Evolutionary conservation across 164 flowering plant genomes (phyloP).

Genomic region (Sextonia rubra): DNA sequence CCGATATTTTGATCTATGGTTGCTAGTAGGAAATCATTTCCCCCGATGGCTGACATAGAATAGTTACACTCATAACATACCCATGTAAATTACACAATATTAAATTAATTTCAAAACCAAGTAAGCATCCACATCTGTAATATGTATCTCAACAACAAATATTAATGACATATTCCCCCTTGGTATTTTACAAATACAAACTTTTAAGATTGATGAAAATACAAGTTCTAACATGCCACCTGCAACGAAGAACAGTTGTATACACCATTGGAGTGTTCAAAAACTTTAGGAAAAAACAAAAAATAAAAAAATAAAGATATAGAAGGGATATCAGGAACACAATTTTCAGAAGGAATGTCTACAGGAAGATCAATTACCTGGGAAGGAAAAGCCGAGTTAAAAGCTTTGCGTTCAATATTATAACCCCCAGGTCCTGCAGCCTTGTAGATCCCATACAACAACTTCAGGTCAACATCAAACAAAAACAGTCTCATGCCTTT

Average conservation of each 20-base stretch:
- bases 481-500: constrained; percentile 55
- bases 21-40: too few species aligned
- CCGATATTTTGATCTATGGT: too few species aligned
- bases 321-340: neutral
- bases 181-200: too few species aligned
- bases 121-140: too few species aligned
- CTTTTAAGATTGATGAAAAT: too few species aligned
- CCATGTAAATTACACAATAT: too few species aligned
- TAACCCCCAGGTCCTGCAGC: constrained; percentile 56
- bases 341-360: neutral
- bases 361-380: constrained; percentile 36
- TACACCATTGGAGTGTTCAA: neutral
- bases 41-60: too few species aligned
- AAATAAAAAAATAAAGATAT: neutral
- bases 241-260: neutral
- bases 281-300: neutral
- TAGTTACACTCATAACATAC: too few species aligned
- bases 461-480: constrained; percentile 46
- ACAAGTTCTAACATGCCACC: neutral
- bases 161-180: too few species aligned
- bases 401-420: constrained; percentile 57
- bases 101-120: too few species aligned
- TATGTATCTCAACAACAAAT: too few species aligned
- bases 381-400: constrained; percentile 49
- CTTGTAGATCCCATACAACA: constrained; percentile 58